Percentiles rank a stretch among this genome's conserved stretches.
Evolutionary conservation across 768 basidiomycete genomes (phyloP).

Genomic region (Pisolithus orientalis): DNA sequence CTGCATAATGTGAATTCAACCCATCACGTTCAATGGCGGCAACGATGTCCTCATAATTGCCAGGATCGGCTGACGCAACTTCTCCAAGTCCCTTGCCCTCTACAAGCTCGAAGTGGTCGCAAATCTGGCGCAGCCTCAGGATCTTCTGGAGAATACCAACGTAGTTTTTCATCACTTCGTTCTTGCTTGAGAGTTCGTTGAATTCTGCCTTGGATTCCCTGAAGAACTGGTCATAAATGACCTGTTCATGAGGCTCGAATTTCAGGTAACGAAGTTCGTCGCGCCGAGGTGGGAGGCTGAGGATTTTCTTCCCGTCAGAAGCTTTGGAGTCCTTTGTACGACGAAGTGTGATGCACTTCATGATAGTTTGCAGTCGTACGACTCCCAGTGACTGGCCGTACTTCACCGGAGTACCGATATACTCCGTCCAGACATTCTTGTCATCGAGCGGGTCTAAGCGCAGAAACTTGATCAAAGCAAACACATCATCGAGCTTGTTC

Average conservation of each 20-base stretch:
- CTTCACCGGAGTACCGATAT: slow-evolving; percentile 89
- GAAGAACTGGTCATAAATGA: slow-evolving; percentile 85
- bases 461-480: slow-evolving; percentile 93
- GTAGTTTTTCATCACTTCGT: slow-evolving; percentile 97
- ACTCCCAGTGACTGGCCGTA: slow-evolving; percentile 86
- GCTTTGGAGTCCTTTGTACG: slow-evolving; percentile 90
- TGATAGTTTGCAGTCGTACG: slow-evolving; percentile 90
- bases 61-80: slow-evolving; percentile 39
- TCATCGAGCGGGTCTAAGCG: slow-evolving; percentile 90
- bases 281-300: slow-evolving; percentile 84
- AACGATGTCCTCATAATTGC: slow-evolving; percentile 71
- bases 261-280: slow-evolving; percentile 83
- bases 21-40: slow-evolving; percentile 74
- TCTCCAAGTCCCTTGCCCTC: slow-evolving; percentile 57
- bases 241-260: slow-evolving; percentile 76
- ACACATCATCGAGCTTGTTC: slow-evolving; percentile 98
- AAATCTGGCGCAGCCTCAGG: slow-evolving; percentile 92
- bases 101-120: slow-evolving; percentile 91
- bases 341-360: slow-evolving; percentile 93
- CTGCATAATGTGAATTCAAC: slow-evolving; percentile 65
- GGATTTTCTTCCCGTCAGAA: slow-evolving; percentile 75
- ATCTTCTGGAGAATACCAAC: slow-evolving; percentile 97
- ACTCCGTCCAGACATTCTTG: slow-evolving; percentile 89
- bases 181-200: slow-evolving; percentile 76
- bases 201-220: slow-evolving; percentile 90